phyloP scores from a whole-genome alignment of 768 basidiomycete species.

The Tylopilus subfusipes region DNA sequence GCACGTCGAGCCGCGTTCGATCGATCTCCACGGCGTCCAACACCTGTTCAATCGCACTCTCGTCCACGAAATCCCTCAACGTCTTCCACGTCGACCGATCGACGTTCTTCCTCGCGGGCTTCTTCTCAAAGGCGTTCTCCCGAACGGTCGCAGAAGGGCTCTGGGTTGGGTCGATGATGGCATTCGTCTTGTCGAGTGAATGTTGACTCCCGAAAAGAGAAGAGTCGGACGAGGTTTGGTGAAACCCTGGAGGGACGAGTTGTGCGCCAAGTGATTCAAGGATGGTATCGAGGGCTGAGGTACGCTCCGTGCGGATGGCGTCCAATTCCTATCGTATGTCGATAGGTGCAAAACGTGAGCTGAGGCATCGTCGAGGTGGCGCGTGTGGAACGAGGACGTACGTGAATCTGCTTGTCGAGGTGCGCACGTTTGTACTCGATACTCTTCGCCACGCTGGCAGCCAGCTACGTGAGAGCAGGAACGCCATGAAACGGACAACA shows the following conservation, averaged over 20 bases:
- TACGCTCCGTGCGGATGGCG: constrained; percentile 51
- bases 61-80: constrained; percentile 81
- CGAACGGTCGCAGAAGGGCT: constrained; percentile 33
- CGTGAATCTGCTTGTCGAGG: constrained; percentile 60
- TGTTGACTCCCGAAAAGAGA: constrained; percentile 81
- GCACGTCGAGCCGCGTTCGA: constrained; percentile 61
- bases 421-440: constrained; percentile 68
- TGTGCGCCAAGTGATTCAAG: constrained; percentile 72
- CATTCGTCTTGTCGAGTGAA: constrained; percentile 41
- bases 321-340: constrained; percentile 63
- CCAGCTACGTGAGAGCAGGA: constrained; percentile 47
- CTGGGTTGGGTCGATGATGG: constrained; percentile 38
- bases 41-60: constrained; percentile 73
- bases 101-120: constrained; percentile 17
- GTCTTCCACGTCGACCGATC: constrained; percentile 75
- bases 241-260: constrained; percentile 74
- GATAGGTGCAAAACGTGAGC: neutral
- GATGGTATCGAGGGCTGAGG: constrained; percentile 60
- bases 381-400: constrained; percentile 28
- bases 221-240: constrained; percentile 59
- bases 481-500: neutral
- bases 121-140: constrained; percentile 18
- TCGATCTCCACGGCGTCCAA: constrained; percentile 72
- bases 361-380: neutral
- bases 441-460: constrained; percentile 66